Conservation (phyloP, 2,329 filamentous ascomycete species). For the Cordyceps tenuipes region DNA sequence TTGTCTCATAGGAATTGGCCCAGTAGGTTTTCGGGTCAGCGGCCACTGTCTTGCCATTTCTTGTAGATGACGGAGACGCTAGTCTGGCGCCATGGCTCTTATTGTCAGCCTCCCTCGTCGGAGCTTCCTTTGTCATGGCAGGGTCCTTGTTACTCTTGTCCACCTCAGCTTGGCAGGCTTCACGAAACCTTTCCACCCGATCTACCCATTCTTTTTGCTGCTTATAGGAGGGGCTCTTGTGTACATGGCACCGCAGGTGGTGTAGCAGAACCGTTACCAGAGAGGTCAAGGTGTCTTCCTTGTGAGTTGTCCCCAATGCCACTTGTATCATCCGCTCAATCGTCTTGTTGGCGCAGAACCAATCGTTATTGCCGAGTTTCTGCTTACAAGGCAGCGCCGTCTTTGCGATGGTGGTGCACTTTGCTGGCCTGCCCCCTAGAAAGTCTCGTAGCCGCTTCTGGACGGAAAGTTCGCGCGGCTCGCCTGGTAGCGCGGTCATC, state of each 20-base stretch:
- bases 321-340: neutral
- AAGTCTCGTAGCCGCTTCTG: neutral
- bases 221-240: neutral
- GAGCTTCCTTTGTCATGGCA: neutral
- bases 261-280: neutral
- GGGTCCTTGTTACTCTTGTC: neutral
- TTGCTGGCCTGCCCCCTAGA: neutral
- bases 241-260: neutral
- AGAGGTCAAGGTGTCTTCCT: neutral
- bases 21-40: neutral
- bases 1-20: neutral
- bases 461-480: neutral
- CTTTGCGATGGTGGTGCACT: neutral
- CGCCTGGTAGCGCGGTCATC: neutral
- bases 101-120: neutral
- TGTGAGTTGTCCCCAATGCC: neutral
- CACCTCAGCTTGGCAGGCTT: neutral
- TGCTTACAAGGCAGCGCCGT: neutral
- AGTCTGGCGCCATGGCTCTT: neutral
- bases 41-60: neutral
- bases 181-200: neutral
- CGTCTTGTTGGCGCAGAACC: neutral
- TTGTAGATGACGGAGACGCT: neutral
- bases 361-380: neutral
- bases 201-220: neutral